These are phyloP conservation scores for Ogataea paraovalis DNA, from an alignment of 805 yeast species.

Conservation along the genomic window DNA sequence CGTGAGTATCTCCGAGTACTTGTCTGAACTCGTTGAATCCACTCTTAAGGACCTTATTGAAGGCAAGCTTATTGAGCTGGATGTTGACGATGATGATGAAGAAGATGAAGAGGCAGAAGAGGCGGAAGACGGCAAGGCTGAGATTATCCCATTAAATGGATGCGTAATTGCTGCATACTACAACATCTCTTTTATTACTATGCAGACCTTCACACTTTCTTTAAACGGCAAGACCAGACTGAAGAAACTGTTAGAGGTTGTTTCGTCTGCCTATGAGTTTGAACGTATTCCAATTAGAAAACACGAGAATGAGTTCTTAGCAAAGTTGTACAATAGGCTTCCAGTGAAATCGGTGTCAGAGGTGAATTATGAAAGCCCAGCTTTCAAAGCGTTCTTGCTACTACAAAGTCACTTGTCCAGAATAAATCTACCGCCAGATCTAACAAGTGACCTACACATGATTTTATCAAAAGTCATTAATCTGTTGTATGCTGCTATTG, in stretches of 20 bases:
- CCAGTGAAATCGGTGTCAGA: conserved; percentile 53
- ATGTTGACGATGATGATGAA: conserved; percentile 33
- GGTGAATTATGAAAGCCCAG: conserved; percentile 43
- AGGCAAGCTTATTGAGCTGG: conserved; percentile 59
- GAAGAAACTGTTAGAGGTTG: conserved; percentile 56
- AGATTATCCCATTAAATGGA: conserved; percentile 60
- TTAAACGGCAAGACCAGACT: conserved; percentile 54
- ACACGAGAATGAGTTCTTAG: conserved; percentile 49
- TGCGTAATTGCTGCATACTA: conserved; percentile 75
- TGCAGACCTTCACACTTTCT: conserved; percentile 53
- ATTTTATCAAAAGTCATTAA: conserved; percentile 48
- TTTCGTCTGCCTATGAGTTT: conserved; percentile 70
- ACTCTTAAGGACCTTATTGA: conserved; percentile 59
- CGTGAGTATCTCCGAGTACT: conserved; percentile 69
- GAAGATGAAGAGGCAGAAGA: conserved; percentile 30
- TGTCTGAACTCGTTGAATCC: conserved; percentile 79
- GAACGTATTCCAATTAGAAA: conserved; percentile 59
- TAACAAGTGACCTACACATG: conserved; percentile 50
- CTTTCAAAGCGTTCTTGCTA: conserved; percentile 67
- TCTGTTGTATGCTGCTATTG: conserved; percentile 65
- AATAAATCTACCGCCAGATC: conserved; percentile 54
- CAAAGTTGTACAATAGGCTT: conserved; percentile 49
- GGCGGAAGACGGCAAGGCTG: conserved; percentile 36
- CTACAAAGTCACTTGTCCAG: conserved; percentile 82
- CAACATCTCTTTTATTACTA: conserved; percentile 59